Base-by-base conservation (phyloP, 106 monocot genomes). In the Hemerocallis citrina region DNA sequence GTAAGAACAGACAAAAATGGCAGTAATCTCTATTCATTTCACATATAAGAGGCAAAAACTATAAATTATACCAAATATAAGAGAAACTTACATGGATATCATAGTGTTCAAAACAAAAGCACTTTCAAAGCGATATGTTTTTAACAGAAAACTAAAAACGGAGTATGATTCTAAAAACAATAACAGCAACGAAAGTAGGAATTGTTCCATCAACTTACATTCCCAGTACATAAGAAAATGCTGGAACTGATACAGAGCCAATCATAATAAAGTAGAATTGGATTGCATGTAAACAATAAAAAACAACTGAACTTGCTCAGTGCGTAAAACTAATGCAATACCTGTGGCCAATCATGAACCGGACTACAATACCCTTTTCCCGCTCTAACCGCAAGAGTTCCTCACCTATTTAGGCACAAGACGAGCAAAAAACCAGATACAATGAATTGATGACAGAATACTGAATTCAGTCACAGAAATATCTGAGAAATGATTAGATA, bases 341-440 rank as follows among this genome's bases (percentile, higher is more conserved):
- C 85, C 85, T 85, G 64, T 77, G 85, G 17, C 85, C 85, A 50
- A 85, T 80, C 85, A 85, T 80, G 64, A 85, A 85, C 11, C 80
- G 68, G 20, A 85, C 52, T 8, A 85, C 85, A 71, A 85, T 85
- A 25, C 85, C 85, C 57, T 85, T 80, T 17, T 85, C 80, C 44
- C 54, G 64, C 66, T 77, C 85, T 46, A 85, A 63, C 37, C 70
- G 68, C 34, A 45, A 61, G 21, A 85, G 77, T 41, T 80, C 73
- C 33, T 85, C 74, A 59, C 85, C 85, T 85, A 45, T 41, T 34
- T 56, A 5, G 22, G n/a, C 6, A 40, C 11, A 43, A 67, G 32
- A 43, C 41, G 3, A 33, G 17, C n/a, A 30, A 31, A 33, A 8
- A 16, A 28, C 4, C 13, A 30, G 2, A 54, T 30, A 54, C n/a